phyloP scores from a whole-genome alignment of 192 early-diverging fungal genomes.

The Coemansia sp. region DNA sequence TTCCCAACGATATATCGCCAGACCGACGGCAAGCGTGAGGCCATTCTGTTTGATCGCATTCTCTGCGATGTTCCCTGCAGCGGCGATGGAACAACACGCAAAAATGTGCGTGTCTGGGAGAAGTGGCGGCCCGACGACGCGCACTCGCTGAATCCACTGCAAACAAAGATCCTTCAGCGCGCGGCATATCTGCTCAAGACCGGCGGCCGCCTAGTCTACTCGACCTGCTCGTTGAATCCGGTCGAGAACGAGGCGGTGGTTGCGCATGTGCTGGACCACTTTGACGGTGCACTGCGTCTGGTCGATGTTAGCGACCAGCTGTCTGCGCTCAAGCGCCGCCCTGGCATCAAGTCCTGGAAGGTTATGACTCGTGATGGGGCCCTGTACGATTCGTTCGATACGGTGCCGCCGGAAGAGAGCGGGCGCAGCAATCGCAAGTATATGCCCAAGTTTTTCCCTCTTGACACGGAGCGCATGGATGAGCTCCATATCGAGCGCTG shows the following conservation, averaged over 20 bases:
- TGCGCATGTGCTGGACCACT: constrained; percentile 69
- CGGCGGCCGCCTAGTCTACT: constrained; percentile 93
- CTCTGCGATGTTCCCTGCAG: constrained; percentile 97
- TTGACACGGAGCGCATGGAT: constrained; percentile 56
- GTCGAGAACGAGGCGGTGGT: constrained; percentile 97
- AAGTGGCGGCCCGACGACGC: constrained; percentile 78
- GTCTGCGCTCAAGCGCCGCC: constrained; percentile 73
- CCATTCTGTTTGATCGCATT: constrained; percentile 93
- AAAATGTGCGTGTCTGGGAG: constrained; percentile 91
- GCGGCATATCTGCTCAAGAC: constrained; percentile 85
- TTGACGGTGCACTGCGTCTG: constrained; percentile 72
- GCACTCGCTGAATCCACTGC: constrained; percentile 79
- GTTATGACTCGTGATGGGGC: constrained; percentile 72
- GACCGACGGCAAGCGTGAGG: constrained; percentile 25
- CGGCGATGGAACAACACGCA: constrained; percentile 96
- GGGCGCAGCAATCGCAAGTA: constrained; percentile 51
- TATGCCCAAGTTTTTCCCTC: constrained; percentile 62
- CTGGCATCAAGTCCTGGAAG: constrained; percentile 88
- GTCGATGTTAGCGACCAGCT: constrained; percentile 86
- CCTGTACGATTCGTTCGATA: constrained; percentile 57
- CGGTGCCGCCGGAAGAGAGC: constrained; percentile 27
- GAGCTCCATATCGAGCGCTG: constrained; percentile 70
- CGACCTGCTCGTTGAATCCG: constrained; percentile 98
- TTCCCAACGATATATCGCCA: constrained; percentile 71
- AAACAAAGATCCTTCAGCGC: constrained; percentile 85